phyloP scores from a whole-genome alignment of 768 basidiomycete genomes.

The Mycena rebaudengoi region DNA sequence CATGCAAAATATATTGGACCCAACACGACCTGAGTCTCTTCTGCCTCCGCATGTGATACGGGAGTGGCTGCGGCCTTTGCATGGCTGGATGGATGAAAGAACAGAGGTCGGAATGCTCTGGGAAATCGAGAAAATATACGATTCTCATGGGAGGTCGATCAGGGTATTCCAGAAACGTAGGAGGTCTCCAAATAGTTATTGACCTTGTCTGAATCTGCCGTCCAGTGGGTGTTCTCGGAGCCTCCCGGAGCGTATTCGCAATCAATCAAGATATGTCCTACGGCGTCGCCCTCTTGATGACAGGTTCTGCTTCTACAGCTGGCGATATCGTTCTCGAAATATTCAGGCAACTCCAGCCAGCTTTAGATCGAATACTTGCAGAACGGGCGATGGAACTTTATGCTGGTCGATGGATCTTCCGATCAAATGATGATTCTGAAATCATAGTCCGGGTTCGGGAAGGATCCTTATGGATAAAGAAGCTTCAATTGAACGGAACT shows the following conservation, averaged over 20 bases:
- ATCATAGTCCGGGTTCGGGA: constrained; percentile 16
- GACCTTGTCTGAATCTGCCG: neutral
- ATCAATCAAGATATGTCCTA: constrained; percentile 29
- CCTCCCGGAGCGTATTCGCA: constrained; percentile 30
- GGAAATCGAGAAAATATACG: constrained; percentile 28
- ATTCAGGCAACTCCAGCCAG: constrained; percentile 28
- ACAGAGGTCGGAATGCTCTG: constrained; percentile 31
- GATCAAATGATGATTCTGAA: constrained; percentile 1
- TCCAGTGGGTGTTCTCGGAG: constrained; percentile 32
- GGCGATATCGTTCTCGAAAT: constrained; percentile 22
- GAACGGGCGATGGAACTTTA: neutral
- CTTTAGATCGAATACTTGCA: constrained; percentile 27
- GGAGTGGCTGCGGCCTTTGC: constrained; percentile 35
- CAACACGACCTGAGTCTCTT: constrained; percentile 24
- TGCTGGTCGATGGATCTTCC: constrained; percentile 17
- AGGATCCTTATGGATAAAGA: constrained; percentile 25
- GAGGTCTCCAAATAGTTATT: neutral
- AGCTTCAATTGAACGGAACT: constrained; percentile 22
- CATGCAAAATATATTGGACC: constrained; percentile 35
- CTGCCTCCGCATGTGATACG: constrained; percentile 29
- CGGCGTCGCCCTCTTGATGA: constrained; percentile 26
- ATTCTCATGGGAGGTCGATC: constrained; percentile 12
- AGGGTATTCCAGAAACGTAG: constrained; percentile 15
- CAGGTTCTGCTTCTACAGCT: constrained; percentile 11
- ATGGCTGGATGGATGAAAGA: constrained; percentile 30